Conservation (phyloP, 2,329 filamentous ascomycete species). For the Ceratocystis colombiana region DNA sequence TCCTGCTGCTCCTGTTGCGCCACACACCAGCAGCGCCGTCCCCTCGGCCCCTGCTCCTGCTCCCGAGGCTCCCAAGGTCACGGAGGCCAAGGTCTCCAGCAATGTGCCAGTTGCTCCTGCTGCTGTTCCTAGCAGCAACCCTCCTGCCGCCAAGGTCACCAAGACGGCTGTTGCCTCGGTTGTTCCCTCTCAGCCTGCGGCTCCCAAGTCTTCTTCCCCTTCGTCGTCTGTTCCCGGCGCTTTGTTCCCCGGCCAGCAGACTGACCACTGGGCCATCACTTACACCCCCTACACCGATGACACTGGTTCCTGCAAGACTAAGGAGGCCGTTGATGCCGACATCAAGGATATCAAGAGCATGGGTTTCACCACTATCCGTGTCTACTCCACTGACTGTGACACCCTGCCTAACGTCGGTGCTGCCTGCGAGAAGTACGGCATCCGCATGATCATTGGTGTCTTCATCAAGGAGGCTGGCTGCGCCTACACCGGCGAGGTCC, state of each 20-base stretch:
- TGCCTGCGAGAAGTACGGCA: slow-evolving; percentile 53
- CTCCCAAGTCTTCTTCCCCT: slow-evolving; percentile 27
- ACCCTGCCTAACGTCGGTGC: slow-evolving; percentile 65
- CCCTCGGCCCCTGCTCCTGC: slow-evolving; percentile 8
- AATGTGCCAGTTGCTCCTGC: neutral
- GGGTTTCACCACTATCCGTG: slow-evolving; percentile 62
- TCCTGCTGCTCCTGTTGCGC: neutral
- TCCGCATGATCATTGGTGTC: slow-evolving; percentile 79
- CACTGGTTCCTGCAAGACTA: slow-evolving; percentile 54
- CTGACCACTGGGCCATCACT: slow-evolving; percentile 61
- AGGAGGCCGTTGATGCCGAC: slow-evolving; percentile 48
- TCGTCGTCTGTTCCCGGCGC: slow-evolving; percentile 28
- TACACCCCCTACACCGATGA: slow-evolving; percentile 62
- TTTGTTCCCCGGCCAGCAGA: slow-evolving; percentile 34
- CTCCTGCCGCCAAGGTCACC: slow-evolving; percentile 12
- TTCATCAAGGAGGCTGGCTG: slow-evolving; percentile 62
- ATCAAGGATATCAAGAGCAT: slow-evolving; percentile 51
- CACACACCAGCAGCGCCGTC: neutral
- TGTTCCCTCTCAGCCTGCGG: slow-evolving; percentile 29
- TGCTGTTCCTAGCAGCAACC: neutral
- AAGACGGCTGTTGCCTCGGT: slow-evolving; percentile 28
- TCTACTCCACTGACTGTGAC: slow-evolving; percentile 88
- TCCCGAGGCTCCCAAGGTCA: neutral
- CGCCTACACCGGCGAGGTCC: slow-evolving; percentile 51
- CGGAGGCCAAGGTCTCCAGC: slow-evolving; percentile 1